phyloP scores from a whole-genome alignment of 352 stramenopile species.

The Phytophthora sojae region DNA sequence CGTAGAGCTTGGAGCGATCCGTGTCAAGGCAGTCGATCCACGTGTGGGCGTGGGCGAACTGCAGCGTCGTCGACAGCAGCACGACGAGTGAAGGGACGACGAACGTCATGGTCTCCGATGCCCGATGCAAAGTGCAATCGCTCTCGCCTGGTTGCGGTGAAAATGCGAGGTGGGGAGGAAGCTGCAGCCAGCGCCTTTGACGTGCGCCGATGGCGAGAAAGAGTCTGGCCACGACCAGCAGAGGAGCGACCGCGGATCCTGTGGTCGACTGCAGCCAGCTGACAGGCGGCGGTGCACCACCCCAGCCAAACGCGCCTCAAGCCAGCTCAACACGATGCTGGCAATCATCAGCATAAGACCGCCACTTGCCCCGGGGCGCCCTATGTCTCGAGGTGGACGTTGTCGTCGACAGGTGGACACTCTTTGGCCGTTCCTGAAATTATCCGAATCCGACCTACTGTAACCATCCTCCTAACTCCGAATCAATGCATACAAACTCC shows the following conservation, averaged over 20 bases:
- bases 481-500: background rate
- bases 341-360: slow-evolving; percentile 16
- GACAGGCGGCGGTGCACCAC: slow-evolving; percentile 17
- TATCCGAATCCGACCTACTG: slow-evolving; percentile 7
- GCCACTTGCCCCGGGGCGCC: background rate
- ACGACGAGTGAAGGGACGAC: background rate
- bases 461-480: background rate
- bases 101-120: slow-evolving; percentile 1
- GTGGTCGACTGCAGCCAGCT: slow-evolving; percentile 10
- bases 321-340: slow-evolving; percentile 4
- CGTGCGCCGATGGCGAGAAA: background rate
- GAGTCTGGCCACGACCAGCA: background rate
- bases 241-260: background rate
- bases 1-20: slow-evolving; percentile 59
- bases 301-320: background rate
- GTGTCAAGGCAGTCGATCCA: slow-evolving; percentile 66
- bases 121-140: background rate
- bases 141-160: slow-evolving; percentile 2
- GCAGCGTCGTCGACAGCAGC: slow-evolving; percentile 7
- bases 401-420: slow-evolving; percentile 14
- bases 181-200: background rate
- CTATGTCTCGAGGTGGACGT: slow-evolving; percentile 9
- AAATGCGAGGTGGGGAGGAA: slow-evolving; percentile 1
- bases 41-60: slow-evolving; percentile 47
- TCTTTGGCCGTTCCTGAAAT: background rate